Evolutionary conservation across 2,329 filamentous ascomycete genomes (phyloP).

Genomic region (Alternaria rosae): DNA sequence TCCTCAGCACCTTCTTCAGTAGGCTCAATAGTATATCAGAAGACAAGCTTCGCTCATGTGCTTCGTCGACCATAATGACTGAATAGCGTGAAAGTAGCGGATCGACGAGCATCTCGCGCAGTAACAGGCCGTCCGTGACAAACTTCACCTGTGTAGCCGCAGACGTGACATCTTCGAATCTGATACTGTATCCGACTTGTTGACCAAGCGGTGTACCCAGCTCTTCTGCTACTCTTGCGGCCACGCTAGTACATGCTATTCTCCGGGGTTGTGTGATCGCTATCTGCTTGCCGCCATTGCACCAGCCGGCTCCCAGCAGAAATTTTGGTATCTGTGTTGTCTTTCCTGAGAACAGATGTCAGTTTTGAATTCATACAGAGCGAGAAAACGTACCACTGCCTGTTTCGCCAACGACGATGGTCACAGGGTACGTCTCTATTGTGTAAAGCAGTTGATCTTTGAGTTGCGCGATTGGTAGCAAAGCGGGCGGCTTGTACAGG

Average conservation of each 20-base stretch:
- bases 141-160: slow-evolving; percentile 90
- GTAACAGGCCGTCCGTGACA: slow-evolving; percentile 87
- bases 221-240: slow-evolving; percentile 75
- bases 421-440: slow-evolving; percentile 83
- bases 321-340: slow-evolving; percentile 96
- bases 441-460: slow-evolving; percentile 81
- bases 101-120: slow-evolving; percentile 92
- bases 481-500: slow-evolving; percentile 81
- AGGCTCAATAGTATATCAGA: slow-evolving; percentile 90
- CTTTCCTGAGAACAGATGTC: slow-evolving; percentile 66
- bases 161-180: slow-evolving; percentile 90
- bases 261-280: slow-evolving; percentile 74
- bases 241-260: slow-evolving; percentile 40
- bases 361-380: too few species aligned
- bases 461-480: slow-evolving; percentile 88
- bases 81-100: slow-evolving; percentile 90
- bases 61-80: slow-evolving; percentile 97
- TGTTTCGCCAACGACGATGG: slow-evolving; percentile 90
- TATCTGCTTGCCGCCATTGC: slow-evolving; percentile 79
- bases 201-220: slow-evolving; percentile 85
- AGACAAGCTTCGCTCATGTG: slow-evolving; percentile 90
- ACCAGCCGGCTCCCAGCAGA: slow-evolving; percentile 88
- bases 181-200: slow-evolving; percentile 87
- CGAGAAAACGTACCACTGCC: too few species aligned
- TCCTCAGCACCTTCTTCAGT: slow-evolving; percentile 86